Evolutionary conservation across 2,329 filamentous ascomycete genomes (phyloP), one percentile per base, ranked within the genome.

Genomic region (Epichloe glyceriae): DNA sequence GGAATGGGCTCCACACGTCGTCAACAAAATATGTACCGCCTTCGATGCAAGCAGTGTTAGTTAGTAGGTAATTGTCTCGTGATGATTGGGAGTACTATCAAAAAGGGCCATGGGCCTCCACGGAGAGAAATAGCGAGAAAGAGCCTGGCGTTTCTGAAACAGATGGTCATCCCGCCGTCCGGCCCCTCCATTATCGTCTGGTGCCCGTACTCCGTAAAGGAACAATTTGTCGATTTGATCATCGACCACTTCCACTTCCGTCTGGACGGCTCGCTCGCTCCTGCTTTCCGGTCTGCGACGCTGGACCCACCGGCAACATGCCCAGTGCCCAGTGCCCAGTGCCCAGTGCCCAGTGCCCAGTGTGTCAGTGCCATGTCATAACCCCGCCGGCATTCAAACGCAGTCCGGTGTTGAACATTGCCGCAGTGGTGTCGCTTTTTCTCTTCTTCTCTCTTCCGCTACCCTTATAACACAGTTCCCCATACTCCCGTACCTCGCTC

Each of bases 321-420:
- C 33, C 22, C 11, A 19, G 2, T 26, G 35, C 8, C 14, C 12
- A 39, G 38, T 19, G 14, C n/a, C n/a, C 38, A 39, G 38, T 37
- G 26, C 22, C 22, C 22, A 0, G 22, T 26, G 22, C 22, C 26
- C 26, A 8, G 26, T 8, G 22, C 19, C 19, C 19, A 20, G 26
- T 30, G 19, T 22, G 26, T 30, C 26, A 30, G 26, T 30, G 37
- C 54, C 61, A 62, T 63, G 60, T 61, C 61, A 64, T 59, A 61
- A 64, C 63, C 63, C 64, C 63, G 64, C 63, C 52, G 39, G 47
- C 47, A 39, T 48, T 26, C 46, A 17, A 48, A 50, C 50, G 17
- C 48, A 49, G 20, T 30, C 39, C 30, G 34, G 20, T 45, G 30
- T 35, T 47, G 33, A 49, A 46, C 45, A 47, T 49, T 20, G 26